Percentiles rank a stretch among this genome's conserved stretches.
Conservation (phyloP, 2,329 filamentous ascomycete genomes). For the Lasiodiplodia theobromae region DNA sequence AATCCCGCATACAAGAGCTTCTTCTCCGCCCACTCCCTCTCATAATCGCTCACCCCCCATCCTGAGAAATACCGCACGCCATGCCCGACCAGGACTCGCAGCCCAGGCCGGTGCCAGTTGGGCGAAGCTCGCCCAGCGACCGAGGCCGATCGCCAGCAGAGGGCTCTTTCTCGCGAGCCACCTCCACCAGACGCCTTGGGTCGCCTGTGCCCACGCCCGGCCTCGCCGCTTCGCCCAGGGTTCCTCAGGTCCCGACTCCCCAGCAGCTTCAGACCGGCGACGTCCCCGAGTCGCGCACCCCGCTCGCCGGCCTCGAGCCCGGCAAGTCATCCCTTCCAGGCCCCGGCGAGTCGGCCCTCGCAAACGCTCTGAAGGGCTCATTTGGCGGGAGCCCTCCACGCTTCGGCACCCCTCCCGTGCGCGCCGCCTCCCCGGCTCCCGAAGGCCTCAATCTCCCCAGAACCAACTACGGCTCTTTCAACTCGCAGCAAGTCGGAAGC, state of each 20-base stretch:
- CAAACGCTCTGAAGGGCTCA: conserved; percentile 82
- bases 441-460: conserved; percentile 59
- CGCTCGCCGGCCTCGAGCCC: conserved; percentile 66
- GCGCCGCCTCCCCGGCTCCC: conserved; percentile 63
- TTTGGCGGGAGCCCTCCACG: conserved; percentile 73
- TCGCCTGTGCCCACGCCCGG: conserved; percentile 62
- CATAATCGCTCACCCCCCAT: conserved; percentile 1
- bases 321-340: conserved; percentile 69
- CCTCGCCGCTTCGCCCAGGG: conserved; percentile 50
- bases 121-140: conserved; percentile 35
- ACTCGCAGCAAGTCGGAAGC: conserved; percentile 45
- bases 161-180: conserved; percentile 57
- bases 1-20: conserved; percentile 14
- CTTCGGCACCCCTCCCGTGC: conserved; percentile 64
- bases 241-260: conserved; percentile 59
- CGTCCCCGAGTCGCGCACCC: conserved; percentile 57
- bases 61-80: conserved; percentile 24
- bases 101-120: conserved; percentile 41
- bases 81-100: conserved; percentile 31
- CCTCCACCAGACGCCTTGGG: conserved; percentile 62
- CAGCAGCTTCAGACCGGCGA: conserved; percentile 50
- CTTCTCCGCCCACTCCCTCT: background rate
- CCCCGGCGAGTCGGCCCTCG: conserved; percentile 85
- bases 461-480: conserved; percentile 86
- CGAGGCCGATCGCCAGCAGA: conserved; percentile 39